Base-by-base conservation (phyloP, 495 filamentous ascomycete species). In the Hypoxylon intermedium region DNA sequence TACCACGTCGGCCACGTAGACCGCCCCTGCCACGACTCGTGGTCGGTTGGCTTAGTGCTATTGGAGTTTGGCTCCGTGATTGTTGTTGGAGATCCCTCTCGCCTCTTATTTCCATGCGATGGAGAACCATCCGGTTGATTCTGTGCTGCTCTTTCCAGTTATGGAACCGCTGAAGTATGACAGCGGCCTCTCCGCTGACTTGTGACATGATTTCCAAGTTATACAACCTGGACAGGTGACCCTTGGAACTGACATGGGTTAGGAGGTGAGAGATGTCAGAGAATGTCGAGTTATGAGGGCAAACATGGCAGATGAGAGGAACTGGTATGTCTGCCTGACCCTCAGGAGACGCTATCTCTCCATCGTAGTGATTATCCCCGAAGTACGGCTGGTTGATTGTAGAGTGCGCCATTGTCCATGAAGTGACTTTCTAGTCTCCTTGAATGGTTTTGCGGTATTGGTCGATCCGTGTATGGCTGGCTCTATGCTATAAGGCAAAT, bases 201-300 rank as follows among this genome's bases (percentile, higher is more conserved):
- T 80, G 74, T 42, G 85, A 79, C 53, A 79, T 81, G 48, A 96
- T 80, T 57, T 87, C 80, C 30, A 89, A 75, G 60, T 89, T 90
- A 79, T 89, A 90, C 43, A 87, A 82, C 60, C 88, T 78, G 12
- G 89, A 82, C 9, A 96, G 74, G 69, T 97, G 92, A 28, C 85
- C 86, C 67, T 96, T 96, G 45, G 91, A 96, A 19, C 85, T 81
- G 13, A 95, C 81, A 65, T 97, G 92, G 26, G 92, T 97, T 53
- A 97, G 80, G 19, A 96, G 78, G 66, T 96, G 92, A 12, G 92
- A 95, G 26, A 90, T 74, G 68, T 97, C 92, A 46, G 91, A 94
- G 74, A 96, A 97, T 33, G 69, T 76, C 9, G 90, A 89, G 49
- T 81, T 83, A 61, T 88, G 89, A 5, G 87, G 85, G 72, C 92